Evolutionary conservation across 495 filamentous ascomycete species (phyloP).

Genomic region (Lophium mytilinum): DNA sequence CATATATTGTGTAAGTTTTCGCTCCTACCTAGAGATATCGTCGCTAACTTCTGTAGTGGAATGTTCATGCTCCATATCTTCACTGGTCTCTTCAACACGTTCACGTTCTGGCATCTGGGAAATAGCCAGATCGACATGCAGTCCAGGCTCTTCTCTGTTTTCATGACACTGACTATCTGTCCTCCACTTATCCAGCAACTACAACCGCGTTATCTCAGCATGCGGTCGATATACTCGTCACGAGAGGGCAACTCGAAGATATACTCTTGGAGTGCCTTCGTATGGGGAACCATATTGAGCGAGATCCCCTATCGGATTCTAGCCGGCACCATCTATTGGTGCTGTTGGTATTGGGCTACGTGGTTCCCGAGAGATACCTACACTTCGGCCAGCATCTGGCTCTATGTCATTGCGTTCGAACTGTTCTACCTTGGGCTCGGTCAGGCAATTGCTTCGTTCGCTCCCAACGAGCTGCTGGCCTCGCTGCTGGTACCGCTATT

Average conservation of each 20-base stretch:
- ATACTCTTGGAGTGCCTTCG: slow-evolving; percentile 66
- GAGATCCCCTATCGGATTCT: slow-evolving; percentile 66
- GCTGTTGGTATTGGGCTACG: slow-evolving; percentile 51
- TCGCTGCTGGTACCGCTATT: slow-evolving; percentile 48
- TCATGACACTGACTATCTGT: slow-evolving; percentile 61
- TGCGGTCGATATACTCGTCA: slow-evolving; percentile 59
- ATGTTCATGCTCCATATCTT: slow-evolving; percentile 55
- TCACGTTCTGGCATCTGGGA: slow-evolving; percentile 57
- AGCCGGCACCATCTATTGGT: slow-evolving; percentile 53
- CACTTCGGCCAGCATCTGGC: slow-evolving; percentile 47
- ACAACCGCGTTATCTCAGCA: slow-evolving; percentile 60
- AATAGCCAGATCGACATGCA: slow-evolving; percentile 54
- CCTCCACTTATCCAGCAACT: slow-evolving; percentile 54
- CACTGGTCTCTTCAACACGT: slow-evolving; percentile 55
- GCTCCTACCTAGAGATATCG: neutral
- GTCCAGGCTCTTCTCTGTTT: slow-evolving; percentile 59
- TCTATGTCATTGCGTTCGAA: slow-evolving; percentile 60
- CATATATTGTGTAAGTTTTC: slow-evolving; percentile 18
- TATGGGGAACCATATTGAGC: slow-evolving; percentile 59
- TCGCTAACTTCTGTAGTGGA: slow-evolving; percentile 15
- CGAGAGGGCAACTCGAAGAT: slow-evolving; percentile 61
- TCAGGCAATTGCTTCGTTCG: slow-evolving; percentile 66
- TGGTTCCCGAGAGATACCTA: slow-evolving; percentile 47
- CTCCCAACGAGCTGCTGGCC: slow-evolving; percentile 64
- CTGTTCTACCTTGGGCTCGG: slow-evolving; percentile 66